A percentile compares a stretch with the other conserved stretches of the same genome.
Evolutionary conservation across 352 stramenopile genomes (phyloP).

Genomic region (Globisporangium canariense): DNA sequence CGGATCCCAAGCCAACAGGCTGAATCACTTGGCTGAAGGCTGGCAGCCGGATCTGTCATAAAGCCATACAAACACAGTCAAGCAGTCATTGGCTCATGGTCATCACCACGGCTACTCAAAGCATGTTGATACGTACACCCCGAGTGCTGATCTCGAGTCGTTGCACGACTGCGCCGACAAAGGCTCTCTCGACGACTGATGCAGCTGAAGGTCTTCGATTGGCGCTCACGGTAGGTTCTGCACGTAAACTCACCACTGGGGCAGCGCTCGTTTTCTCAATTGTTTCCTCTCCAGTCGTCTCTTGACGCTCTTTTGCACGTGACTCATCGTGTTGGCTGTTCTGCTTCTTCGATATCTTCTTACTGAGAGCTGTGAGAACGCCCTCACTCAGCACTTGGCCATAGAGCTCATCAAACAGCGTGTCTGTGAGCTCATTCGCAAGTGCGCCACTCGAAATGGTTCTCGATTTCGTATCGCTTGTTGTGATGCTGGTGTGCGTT

Average conservation of each 20-base stretch:
- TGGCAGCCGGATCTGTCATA: constrained; percentile 21
- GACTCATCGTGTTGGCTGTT: not conserved
- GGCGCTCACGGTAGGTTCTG: not conserved
- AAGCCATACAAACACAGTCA: not conserved
- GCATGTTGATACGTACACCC: not conserved
- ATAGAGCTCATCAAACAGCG: constrained; percentile 9
- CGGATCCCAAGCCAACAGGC: not conserved
- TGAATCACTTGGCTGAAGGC: constrained; percentile 1
- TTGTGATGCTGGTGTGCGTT: not conserved
- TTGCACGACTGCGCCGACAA: not conserved
- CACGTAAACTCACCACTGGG: not conserved
- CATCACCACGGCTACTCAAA: not conserved
- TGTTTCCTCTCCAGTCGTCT: not conserved
- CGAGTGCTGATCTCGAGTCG: not conserved
- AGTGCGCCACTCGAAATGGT: not conserved
- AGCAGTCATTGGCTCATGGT: not conserved
- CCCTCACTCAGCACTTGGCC: not conserved
- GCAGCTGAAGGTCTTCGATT: not conserved
- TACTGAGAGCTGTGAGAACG: not conserved
- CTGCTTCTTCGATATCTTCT: not conserved
- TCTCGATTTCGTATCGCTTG: not conserved
- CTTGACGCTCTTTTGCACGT: not conserved
- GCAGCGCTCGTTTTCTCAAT: not conserved
- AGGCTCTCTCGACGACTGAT: not conserved
- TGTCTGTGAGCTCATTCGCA: not conserved